These are phyloP conservation scores for Ettlia oleoabundans DNA, from an alignment of 139 green algal genomes.

Conservation along the genomic window DNA sequence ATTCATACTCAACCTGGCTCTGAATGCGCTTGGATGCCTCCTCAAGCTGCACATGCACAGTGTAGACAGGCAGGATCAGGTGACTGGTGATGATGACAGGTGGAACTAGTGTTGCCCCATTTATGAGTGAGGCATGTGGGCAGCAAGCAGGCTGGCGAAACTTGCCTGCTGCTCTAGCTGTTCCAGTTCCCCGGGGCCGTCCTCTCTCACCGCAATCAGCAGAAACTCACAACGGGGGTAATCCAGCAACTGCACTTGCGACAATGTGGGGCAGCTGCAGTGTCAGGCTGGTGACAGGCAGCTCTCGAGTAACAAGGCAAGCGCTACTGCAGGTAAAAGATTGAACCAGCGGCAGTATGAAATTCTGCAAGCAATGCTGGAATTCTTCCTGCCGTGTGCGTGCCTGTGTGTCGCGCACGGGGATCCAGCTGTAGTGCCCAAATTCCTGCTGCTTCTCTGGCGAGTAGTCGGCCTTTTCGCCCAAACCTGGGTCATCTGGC, in stretches of 20 bases:
- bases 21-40: not conserved
- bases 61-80: not conserved
- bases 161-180: not conserved
- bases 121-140: not conserved
- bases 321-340: too few relatives aligned
- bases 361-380: too few relatives aligned
- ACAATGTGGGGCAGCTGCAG: not conserved
- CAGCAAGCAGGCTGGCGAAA: not conserved
- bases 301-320: too few relatives aligned
- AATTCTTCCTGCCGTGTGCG: too few relatives aligned
- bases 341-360: too few relatives aligned
- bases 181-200: not conserved
- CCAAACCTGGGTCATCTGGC: constrained; percentile 33
- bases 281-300: not conserved
- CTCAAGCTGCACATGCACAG: not conserved
- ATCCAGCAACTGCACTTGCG: constrained; percentile 41
- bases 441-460: constrained; percentile 50
- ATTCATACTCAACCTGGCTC: not conserved
- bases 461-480: constrained; percentile 47
- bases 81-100: not conserved
- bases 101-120: too few relatives aligned
- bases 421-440: constrained; percentile 52
- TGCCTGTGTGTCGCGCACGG: constrained; percentile 31
- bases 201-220: constrained; percentile 37
- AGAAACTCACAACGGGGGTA: constrained; percentile 50